phyloP scores from a whole-genome alignment of 148 eudicot species.

The Amaranthus cruentus region DNA sequence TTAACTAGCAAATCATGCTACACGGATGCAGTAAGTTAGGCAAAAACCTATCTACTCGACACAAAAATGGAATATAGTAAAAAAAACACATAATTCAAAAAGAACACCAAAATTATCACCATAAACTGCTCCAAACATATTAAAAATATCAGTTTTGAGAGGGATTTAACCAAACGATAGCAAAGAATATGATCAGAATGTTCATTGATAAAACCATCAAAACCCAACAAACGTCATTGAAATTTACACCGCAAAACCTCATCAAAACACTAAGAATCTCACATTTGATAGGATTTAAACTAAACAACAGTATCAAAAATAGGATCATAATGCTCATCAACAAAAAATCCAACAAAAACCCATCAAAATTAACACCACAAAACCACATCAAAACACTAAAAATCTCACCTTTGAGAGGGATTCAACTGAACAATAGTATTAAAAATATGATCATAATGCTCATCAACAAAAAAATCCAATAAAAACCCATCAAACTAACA shows the following conservation, averaged over 20 bases:
- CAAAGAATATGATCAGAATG: no score
- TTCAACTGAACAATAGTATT: background rate
- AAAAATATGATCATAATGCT: background rate
- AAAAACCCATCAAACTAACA: background rate
- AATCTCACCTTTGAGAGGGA: background rate
- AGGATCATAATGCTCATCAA: slow-evolving; percentile 70
- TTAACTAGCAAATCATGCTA: no score
- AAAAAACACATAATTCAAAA: background rate
- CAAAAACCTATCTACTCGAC: slow-evolving; percentile 1
- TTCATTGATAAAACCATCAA: background rate
- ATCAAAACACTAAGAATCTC: background rate
- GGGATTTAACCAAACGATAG: no score
- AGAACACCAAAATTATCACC: background rate
- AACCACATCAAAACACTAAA: background rate
- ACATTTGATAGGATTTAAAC: slow-evolving; percentile 79
- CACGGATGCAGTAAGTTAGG: background rate
- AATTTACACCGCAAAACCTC: background rate
- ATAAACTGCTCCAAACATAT: background rate
- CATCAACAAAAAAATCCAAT: background rate
- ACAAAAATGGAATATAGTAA: background rate
- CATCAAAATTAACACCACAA: background rate
- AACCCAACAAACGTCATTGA: background rate
- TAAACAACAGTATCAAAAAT: slow-evolving; percentile 83
- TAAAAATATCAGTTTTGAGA: background rate
- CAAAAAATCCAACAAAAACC: background rate